Percentiles rank a stretch among this genome's conserved stretches.
phyloP scores from a whole-genome alignment of 2,329 filamentous ascomycete genomes.

The Penicillium sp. region DNA sequence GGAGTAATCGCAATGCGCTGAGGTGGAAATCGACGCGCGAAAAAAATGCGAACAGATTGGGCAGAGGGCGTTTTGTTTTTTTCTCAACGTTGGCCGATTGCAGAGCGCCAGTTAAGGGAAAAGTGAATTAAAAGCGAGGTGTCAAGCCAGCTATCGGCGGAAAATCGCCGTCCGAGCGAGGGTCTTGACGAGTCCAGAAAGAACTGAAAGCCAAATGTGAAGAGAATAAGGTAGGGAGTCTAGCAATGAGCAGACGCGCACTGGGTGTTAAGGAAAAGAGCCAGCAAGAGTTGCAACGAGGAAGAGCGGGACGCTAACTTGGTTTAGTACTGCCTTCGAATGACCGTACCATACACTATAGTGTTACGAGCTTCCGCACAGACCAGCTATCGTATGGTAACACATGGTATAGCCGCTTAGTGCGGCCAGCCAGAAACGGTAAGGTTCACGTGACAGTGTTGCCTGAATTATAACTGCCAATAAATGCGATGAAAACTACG shows the following conservation, averaged over 20 bases:
- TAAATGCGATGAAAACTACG: background rate
- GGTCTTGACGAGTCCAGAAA: constrained; percentile 20
- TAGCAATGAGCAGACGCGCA: constrained; percentile 15
- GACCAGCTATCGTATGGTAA: background rate
- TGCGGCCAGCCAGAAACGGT: background rate
- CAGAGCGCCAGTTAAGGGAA: background rate
- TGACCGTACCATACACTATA: constrained; percentile 1
- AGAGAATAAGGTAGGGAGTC: constrained; percentile 16
- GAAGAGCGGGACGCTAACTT: background rate
- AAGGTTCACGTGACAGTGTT: constrained; percentile 9
- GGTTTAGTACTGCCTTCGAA: background rate
- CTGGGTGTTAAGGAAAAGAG: constrained; percentile 19
- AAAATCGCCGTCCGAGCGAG: constrained; percentile 22
- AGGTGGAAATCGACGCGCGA: constrained; percentile 23
- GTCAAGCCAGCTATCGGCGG: constrained; percentile 26
- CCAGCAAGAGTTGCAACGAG: constrained; percentile 4
- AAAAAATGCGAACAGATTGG: constrained; percentile 13
- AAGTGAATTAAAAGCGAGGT: constrained; percentile 15
- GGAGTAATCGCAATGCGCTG: constrained; percentile 12
- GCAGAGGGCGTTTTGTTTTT: constrained; percentile 19
- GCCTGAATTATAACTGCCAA: constrained; percentile 2
- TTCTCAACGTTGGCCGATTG: constrained; percentile 12
- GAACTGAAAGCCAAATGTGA: constrained; percentile 13
- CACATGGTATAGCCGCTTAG: background rate
- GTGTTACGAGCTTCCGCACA: background rate